Evolutionary conservation across 345 rosid genomes (phyloP).

Genomic region (Heritiera littoralis): DNA sequence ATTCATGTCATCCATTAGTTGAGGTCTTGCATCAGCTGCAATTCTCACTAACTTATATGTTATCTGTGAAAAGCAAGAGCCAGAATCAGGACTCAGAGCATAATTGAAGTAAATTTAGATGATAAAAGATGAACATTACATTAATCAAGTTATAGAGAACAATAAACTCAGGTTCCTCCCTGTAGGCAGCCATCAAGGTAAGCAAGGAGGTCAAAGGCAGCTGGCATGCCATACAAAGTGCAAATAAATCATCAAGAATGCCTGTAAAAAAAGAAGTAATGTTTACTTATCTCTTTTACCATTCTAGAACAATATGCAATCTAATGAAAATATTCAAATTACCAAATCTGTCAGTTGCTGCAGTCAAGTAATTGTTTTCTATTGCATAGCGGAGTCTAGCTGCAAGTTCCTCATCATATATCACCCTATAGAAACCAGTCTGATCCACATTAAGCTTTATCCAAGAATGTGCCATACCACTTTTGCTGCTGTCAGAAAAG

Average conservation of each 20-base stretch:
- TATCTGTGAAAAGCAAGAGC: constrained; percentile 53
- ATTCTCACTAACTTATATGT: constrained; percentile 69
- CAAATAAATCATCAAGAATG: constrained; percentile 86
- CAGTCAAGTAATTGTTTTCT: constrained; percentile 59
- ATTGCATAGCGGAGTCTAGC: constrained; percentile 71
- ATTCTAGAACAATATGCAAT: constrained; percentile 12
- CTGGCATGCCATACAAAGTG: constrained; percentile 92
- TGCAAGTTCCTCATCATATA: constrained; percentile 80
- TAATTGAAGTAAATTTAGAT: constrained; percentile 13
- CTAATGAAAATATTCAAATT: constrained; percentile 18
- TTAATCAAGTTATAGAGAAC: constrained; percentile 78
- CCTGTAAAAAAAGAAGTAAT: constrained; percentile 46
- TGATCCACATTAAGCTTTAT: constrained; percentile 80
- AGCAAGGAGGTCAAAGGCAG: constrained; percentile 79
- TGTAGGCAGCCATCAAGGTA: constrained; percentile 71
- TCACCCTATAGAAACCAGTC: constrained; percentile 93
- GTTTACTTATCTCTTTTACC: constrained; percentile 20
- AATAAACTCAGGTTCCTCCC: constrained; percentile 76
- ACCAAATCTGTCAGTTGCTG: constrained; percentile 89
- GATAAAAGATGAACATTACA: constrained; percentile 48
- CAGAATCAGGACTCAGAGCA: constrained; percentile 25
- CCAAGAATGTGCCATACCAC: constrained; percentile 43
- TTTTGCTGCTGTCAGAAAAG: constrained; percentile 25
- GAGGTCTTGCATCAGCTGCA: constrained; percentile 70
- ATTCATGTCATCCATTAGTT: constrained; percentile 53